Base-by-base conservation (phyloP, 179 eudicot genomes). In the Monotropa hypopitys region DNA sequence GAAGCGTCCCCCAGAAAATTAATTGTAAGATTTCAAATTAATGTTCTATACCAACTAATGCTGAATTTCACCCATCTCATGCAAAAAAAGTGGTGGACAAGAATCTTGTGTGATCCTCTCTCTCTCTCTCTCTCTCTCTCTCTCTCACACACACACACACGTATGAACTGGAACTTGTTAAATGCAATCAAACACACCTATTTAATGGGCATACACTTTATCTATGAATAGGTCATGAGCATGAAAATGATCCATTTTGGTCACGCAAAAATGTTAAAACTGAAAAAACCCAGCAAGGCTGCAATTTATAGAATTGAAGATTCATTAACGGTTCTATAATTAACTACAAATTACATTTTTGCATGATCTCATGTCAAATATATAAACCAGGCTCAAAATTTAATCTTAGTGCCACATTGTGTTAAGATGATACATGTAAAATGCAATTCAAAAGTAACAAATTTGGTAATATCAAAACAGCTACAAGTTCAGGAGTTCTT, bases 1-100 rank as follows among this genome's bases (percentile, higher is more conserved):
- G 84, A 91, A 82, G 82, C 86, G 86, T 38, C 90, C 92, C 18
- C 77, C 28, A 21, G 69, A 79, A 26, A 74, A 79, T 32, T 71
- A 76, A 69, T 15, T 67, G 33, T 74, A 61, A 30, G 10, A 61
- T 61, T 61, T 61, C 35, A 49, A 63, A 54, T 51, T 0, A 66
- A 40, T 23, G 33, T 28, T 71, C 10, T 8, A 16, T 28, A 49
- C 74, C 20, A 47, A 47, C 54, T 47, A 7, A 46, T n/a, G 30
- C 30, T 38, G 47, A 68, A 68, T 21, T 68, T 68, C 16, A 10
- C 30, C 15, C 32, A 21, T 40, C 26, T 68, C 47, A 42, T 11
- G 3, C 4, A 18, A 68, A n/a, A 1, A 11, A 40, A 68, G 70
- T 66, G 35, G 12, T 66, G 2, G 13, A 35, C 43, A 16, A 56